phyloP scores from a whole-genome alignment of 2,329 filamentous ascomycete species.

The Penicillium fuscoglaucum region DNA sequence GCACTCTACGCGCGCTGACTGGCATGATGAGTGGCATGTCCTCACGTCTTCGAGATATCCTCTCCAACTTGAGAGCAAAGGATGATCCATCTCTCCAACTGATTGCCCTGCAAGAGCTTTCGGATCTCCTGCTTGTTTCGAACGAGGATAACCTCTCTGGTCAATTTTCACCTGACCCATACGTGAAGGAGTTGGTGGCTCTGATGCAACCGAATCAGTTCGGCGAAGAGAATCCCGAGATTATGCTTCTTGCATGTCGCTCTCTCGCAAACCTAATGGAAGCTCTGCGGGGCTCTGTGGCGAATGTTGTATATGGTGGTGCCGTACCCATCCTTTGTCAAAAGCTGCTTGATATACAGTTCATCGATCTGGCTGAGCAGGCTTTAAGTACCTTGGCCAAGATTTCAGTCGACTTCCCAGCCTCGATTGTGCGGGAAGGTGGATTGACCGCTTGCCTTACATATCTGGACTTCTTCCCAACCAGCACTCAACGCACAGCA shows the following conservation, averaged over 20 bases:
- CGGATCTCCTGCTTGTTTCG: conserved; percentile 87
- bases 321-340: conserved; percentile 93
- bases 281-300: conserved; percentile 84
- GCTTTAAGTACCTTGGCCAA: conserved; percentile 95
- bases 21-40: conserved; percentile 90
- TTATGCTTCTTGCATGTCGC: conserved; percentile 94
- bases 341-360: conserved; percentile 92
- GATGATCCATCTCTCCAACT: conserved; percentile 85
- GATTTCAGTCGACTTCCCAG: conserved; percentile 93
- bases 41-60: conserved; percentile 73
- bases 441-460: conserved; percentile 93
- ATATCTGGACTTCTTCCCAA: conserved; percentile 96
- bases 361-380: conserved; percentile 96
- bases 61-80: conserved; percentile 74
- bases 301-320: conserved; percentile 95
- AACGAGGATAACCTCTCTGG: conserved; percentile 96
- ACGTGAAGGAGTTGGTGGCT: conserved; percentile 88
- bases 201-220: conserved; percentile 91
- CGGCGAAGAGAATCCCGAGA: conserved; percentile 87
- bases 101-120: conserved; percentile 88
- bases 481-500: conserved; percentile 91
- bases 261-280: conserved; percentile 98
- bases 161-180: conserved; percentile 90
- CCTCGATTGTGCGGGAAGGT: conserved; percentile 91
- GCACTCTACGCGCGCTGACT: conserved; percentile 79